Evolutionary conservation across 352 stramenopile genomes (phyloP).

Genomic region (Phytophthora litchii): DNA sequence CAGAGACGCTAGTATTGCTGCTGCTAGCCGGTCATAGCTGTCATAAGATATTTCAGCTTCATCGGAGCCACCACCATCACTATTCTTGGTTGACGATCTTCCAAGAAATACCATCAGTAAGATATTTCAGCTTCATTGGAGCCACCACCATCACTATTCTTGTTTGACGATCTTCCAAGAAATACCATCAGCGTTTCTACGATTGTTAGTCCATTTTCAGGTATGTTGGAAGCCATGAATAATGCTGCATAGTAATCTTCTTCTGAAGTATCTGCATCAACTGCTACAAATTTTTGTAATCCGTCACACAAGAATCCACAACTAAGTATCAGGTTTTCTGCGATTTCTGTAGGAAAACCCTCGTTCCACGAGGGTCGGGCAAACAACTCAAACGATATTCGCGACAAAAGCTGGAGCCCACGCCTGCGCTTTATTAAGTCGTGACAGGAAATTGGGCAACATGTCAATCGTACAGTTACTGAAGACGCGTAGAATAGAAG

Average conservation of each 20-base stretch:
- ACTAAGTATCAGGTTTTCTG: constrained; percentile 18
- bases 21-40: constrained; percentile 24
- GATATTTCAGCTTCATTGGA: background rate
- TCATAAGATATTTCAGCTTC: constrained; percentile 5
- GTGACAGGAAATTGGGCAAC: constrained; percentile 1
- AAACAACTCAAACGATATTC: constrained; percentile 26
- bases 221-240: background rate
- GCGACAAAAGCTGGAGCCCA: constrained; percentile 16
- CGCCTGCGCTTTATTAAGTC: background rate
- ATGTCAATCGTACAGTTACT: constrained; percentile 13
- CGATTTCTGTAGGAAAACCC: constrained; percentile 5
- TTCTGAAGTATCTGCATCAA: constrained; percentile 12
- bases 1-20: constrained; percentile 13
- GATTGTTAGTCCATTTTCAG: constrained; percentile 12
- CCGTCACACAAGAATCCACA: constrained; percentile 24
- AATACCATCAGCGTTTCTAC: constrained; percentile 25
- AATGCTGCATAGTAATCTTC: background rate
- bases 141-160: background rate
- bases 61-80: background rate
- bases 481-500: constrained; percentile 15
- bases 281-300: constrained; percentile 4
- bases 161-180: constrained; percentile 10
- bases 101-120: constrained; percentile 28
- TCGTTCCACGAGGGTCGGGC: constrained; percentile 1
- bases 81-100: background rate